Evolutionary conservation across 495 filamentous ascomycete genomes (phyloP), one percentile per base, ranked within the genome.

Genomic region (Venustampulla echinocandica): DNA sequence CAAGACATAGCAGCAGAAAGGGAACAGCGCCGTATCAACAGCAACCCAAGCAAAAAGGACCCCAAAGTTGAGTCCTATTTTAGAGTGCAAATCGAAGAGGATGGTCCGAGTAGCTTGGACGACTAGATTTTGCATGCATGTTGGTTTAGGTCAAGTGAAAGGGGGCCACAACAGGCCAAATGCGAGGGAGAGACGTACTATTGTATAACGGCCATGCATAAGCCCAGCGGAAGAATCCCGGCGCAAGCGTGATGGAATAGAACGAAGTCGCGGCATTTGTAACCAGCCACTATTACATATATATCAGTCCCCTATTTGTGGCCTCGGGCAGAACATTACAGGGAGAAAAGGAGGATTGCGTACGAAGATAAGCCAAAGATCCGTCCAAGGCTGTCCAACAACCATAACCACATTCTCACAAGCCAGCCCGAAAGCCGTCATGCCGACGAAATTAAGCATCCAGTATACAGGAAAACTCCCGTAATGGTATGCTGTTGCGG

Each of bases 391-490:
- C 44, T 73, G 65, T 0, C 82, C 81, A 2, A 84, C 56, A 11
- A 84, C 52, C 80, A 85, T 86, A 0, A 74, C 79, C 55, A 82
- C 79, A 52, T 85, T 87, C 67, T 85, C 81, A 48, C 79, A 83
- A 0, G 81, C 80, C 3, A 85, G 64, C 0, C 82, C 81, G 9
- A 87, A 56, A 0, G 79, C 78, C 15, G 67, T 68, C 82, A 87
- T 85, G 3, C 82, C 81, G 1, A 79, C 64, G 62, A 70, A 85
- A 51, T 85, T 87, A 14, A 84, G 60, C 81, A 85, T 84, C 81
- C 81, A 85, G 57, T 82, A 85, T 0, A 85, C 79, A 0, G 75
- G 61, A 43, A 87, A 85, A 0, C 75, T 80, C 11, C 67, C 80
- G 15, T 67, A 59, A 2, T 72, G 70, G 58, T 83, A 85, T 0